Base-by-base conservation (phyloP, 2,329 filamentous ascomycete genomes). In the Cladophialophora yegresii region DNA sequence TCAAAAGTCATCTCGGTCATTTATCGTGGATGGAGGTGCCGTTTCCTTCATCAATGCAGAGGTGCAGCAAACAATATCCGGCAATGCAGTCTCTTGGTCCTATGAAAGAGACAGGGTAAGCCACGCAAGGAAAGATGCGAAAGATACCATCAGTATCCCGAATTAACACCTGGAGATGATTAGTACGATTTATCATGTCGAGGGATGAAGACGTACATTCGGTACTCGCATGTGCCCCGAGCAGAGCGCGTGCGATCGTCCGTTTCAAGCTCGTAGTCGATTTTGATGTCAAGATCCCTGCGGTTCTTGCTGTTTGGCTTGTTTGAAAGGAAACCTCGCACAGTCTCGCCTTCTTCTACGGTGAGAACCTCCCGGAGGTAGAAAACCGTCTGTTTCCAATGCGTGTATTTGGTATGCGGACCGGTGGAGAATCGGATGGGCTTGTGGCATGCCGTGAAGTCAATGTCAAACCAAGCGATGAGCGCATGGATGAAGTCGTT, bases 331-430 rank as follows among this genome's bases (percentile, higher is more conserved):
- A 84, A 82, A 73, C 91, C 91, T 65, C 82, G 80, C 65, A 99
- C 84, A 73, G 86, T 83, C 82, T 99, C 95, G 63, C 89, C 92
- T 74, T 91, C 85, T 78, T 96, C 89, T 43, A 96, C 92, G 20
- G 93, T 98, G 69, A 99, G 82, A 36, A 96, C 91, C 72, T 99
- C 93, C 74, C 90, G 87, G 69, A 99, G 84, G 81, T 99, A 99
- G 82, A 99, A 98, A 68, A 99, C 95, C 12, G 95, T 99, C 83
- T 99, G 95, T 83, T 99, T 99, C 95, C 95, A 99, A 85, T 99
- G 95, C 20, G 95, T 99, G 82, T 98, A 98, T 82, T 97, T 98
- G 73, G 93, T 96, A 81, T 98, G 95, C 30, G 95, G 95, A 23
- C 95, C 95, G 20, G 95, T 99, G 60, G 91, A 96, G 85, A 99